phyloP scores from a whole-genome alignment of 2,329 filamentous ascomycete species.

The Tolypocladium nubicola region DNA sequence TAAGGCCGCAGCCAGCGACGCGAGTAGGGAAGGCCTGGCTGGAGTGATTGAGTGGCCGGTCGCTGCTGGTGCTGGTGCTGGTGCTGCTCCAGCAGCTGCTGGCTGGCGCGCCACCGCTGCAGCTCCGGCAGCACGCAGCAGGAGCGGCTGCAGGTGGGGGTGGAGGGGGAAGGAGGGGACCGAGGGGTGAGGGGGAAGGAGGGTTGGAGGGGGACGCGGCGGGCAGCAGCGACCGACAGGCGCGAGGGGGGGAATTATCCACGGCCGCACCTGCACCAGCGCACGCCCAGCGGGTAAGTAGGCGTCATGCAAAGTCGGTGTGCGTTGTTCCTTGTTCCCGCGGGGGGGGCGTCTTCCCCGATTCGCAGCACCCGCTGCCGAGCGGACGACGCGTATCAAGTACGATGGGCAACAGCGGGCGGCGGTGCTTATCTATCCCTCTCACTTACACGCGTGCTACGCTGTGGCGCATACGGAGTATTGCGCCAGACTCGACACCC shows the following conservation, averaged over 20 bases:
- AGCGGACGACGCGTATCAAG: not conserved
- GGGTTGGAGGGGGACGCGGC: not conserved
- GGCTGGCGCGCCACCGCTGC: not conserved
- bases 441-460: not conserved
- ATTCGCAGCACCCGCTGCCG: not conserved
- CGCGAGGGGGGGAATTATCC: not conserved
- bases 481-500: not conserved
- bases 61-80: not conserved
- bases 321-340: not conserved
- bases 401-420: not conserved
- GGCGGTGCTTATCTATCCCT: not conserved
- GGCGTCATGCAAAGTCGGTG: not conserved
- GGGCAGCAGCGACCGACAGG: not conserved
- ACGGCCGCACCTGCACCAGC: not conserved
- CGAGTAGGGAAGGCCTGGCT: not conserved
- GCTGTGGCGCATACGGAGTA: not conserved
- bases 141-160: not conserved
- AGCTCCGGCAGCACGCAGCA: not conserved
- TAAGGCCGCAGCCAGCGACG: not conserved
- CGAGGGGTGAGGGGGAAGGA: not conserved
- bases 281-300: not conserved
- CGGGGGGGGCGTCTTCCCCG: not conserved
- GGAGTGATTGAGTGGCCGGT: not conserved
- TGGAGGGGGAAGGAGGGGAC: not conserved
- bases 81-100: not conserved